phyloP scores from a whole-genome alignment of 106 monocot genomes.

The Dactylorhiza incarnata region DNA sequence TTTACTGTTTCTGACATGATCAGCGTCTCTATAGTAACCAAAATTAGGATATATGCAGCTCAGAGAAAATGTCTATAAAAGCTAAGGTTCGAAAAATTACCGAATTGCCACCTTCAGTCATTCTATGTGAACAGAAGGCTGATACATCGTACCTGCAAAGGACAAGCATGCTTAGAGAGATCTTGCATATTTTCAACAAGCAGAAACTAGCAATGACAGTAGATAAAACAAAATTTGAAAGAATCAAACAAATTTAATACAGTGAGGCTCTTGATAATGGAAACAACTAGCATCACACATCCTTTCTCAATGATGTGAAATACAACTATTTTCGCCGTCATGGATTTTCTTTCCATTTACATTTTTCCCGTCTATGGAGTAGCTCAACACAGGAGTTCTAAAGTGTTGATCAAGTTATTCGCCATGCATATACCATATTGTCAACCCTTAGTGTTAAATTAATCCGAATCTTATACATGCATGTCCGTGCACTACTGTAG shows the following conservation, averaged over 20 bases:
- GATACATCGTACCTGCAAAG: slow-evolving; percentile 90
- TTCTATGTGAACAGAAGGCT: slow-evolving; percentile 71
- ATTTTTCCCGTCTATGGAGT: too few species aligned
- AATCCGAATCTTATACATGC: too few species aligned
- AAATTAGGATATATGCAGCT: background rate
- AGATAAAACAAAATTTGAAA: background rate
- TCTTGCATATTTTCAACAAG: background rate
- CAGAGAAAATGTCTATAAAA: background rate
- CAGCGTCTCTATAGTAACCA: background rate
- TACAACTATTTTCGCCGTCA: background rate
- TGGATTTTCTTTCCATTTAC: background rate
- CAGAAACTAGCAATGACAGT: background rate
- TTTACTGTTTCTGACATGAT: background rate
- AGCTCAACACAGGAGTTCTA: too few species aligned
- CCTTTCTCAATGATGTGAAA: background rate
- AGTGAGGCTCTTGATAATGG: background rate
- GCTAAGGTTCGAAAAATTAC: slow-evolving; percentile 24
- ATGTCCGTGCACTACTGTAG: too few species aligned
- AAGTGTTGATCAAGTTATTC: too few species aligned
- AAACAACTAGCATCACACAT: background rate
- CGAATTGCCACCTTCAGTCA: slow-evolving; percentile 78
- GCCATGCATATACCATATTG: too few species aligned
- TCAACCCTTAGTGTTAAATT: too few species aligned
- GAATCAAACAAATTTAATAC: background rate
- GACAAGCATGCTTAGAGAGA: slow-evolving; percentile 8